Conservation (phyloP, 768 basidiomycete species). For the Mycena vulgaris region DNA sequence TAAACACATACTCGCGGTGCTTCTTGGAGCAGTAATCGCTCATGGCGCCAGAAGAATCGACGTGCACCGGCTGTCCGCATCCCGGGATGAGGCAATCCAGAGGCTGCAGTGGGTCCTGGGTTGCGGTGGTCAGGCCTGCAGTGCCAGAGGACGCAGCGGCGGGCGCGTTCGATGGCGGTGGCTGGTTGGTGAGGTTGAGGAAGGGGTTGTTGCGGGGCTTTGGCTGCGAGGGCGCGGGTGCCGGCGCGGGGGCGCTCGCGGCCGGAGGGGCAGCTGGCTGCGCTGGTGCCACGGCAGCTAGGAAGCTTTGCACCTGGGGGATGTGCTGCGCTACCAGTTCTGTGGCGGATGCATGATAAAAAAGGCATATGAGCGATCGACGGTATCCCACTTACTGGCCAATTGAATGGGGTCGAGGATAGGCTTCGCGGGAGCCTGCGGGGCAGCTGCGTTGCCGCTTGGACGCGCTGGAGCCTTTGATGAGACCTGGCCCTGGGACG, state of each 20-base stretch:
- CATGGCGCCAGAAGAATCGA: conserved; percentile 65
- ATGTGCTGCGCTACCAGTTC: conserved; percentile 65
- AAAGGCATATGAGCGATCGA: too few species aligned
- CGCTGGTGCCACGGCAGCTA: conserved; percentile 39
- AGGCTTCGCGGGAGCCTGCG: conserved; percentile 38
- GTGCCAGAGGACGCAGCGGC: conserved; percentile 43
- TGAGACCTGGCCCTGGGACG: conserved; percentile 8
- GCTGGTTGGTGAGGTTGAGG: conserved; percentile 23
- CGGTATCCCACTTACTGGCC: conserved; percentile 47
- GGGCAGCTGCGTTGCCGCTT: conserved; percentile 32
- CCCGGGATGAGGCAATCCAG: conserved; percentile 68
- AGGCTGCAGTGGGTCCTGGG: conserved; percentile 56
- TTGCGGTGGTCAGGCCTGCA: conserved; percentile 52
- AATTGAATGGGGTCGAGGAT: conserved; percentile 57
- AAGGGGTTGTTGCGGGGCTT: conserved; percentile 38
- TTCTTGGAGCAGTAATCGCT: conserved; percentile 73
- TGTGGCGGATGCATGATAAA: conserved; percentile 35
- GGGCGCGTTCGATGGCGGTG: background rate
- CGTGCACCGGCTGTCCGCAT: conserved; percentile 70
- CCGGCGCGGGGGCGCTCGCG: background rate
- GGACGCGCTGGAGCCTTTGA: conserved; percentile 20
- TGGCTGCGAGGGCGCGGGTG: conserved; percentile 17
- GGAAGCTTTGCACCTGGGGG: conserved; percentile 60
- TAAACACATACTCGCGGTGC: conserved; percentile 72
- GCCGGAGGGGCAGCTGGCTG: conserved; percentile 15